Conservation (phyloP, 768 basidiomycete species). For the Boletus sp. region DNA sequence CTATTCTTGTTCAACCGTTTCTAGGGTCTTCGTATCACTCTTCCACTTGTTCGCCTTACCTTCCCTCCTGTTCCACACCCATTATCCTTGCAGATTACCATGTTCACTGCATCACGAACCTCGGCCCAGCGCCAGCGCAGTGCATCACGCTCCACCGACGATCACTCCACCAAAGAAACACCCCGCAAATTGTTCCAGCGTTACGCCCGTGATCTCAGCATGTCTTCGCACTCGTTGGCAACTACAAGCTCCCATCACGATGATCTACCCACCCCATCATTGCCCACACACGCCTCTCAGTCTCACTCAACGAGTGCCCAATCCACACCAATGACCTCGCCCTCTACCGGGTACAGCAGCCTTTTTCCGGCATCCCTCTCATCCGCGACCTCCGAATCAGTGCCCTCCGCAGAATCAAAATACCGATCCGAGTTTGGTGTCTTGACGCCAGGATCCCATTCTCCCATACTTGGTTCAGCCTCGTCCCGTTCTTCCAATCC, state of each 20-base stretch:
- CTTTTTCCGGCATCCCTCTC: conserved; percentile 20
- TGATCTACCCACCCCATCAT: conserved; percentile 8
- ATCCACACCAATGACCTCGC: conserved; percentile 27
- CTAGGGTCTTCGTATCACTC: conserved; percentile 12
- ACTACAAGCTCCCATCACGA: conserved; percentile 8
- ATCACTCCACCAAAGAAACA: conserved; percentile 7
- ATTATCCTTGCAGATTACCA: conserved; percentile 6
- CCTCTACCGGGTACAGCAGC: conserved; percentile 24
- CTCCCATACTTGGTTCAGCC: conserved; percentile 10
- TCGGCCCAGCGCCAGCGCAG: conserved; percentile 11
- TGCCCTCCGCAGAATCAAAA: conserved; percentile 8
- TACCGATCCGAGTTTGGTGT: conserved; percentile 19
- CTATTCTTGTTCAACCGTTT: conserved; percentile 12
- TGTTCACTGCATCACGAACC: conserved; percentile 9
- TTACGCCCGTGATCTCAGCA: conserved; percentile 11
- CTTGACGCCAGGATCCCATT: conserved; percentile 8
- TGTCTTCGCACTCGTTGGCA: conserved; percentile 21
- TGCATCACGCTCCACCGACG: conserved; percentile 20
- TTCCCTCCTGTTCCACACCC: neutral
- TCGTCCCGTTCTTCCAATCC: conserved; percentile 18
- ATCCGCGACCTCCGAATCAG: conserved; percentile 27
- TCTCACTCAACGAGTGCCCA: conserved; percentile 14
- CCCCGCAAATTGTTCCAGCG: conserved; percentile 14
- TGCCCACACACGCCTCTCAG: neutral
- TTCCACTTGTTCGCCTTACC: neutral